Percentiles rank a stretch among this genome's conserved stretches.
phyloP scores from a whole-genome alignment of 202 grass and related monocot species.

The Brachypodium distachyon region DNA sequence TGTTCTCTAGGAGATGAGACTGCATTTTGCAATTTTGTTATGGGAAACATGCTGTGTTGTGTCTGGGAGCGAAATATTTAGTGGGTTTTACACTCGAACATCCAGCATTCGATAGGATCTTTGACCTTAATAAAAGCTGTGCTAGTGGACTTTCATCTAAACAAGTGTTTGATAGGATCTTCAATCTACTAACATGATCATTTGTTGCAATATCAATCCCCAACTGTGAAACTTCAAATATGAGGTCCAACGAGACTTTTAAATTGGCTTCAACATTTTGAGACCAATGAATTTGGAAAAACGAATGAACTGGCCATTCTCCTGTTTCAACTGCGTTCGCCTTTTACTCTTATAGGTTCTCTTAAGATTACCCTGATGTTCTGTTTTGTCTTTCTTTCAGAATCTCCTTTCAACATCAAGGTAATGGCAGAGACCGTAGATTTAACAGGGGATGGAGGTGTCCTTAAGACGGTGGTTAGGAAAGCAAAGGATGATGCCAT shows the following conservation, averaged over 20 bases:
- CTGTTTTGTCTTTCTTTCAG: background rate
- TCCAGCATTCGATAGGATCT: no score
- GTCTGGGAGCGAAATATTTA: background rate
- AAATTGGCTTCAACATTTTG: background rate
- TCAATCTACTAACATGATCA: background rate
- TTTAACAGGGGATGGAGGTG: conserved; percentile 80
- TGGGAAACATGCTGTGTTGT: background rate
- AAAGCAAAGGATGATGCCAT: conserved; percentile 78
- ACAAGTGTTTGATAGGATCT: background rate
- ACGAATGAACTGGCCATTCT: background rate
- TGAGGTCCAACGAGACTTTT: background rate
- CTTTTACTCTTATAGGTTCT: background rate
- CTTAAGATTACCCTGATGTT: background rate
- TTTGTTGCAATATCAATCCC: background rate
- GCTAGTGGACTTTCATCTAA: background rate
- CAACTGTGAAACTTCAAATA: background rate
- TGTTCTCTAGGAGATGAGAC: background rate
- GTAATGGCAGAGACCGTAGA: conserved; percentile 71
- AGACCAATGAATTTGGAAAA: background rate
- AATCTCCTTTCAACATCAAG: background rate
- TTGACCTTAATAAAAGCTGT: no score
- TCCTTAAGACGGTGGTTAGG: conserved; percentile 65
- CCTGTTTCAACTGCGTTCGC: background rate
- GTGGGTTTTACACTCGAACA: no score
- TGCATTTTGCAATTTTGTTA: background rate